Evolutionary conservation across 2,329 filamentous ascomycete species (phyloP), one percentile per base, ranked within the genome.

Genomic region (Xylaria digitata): DNA sequence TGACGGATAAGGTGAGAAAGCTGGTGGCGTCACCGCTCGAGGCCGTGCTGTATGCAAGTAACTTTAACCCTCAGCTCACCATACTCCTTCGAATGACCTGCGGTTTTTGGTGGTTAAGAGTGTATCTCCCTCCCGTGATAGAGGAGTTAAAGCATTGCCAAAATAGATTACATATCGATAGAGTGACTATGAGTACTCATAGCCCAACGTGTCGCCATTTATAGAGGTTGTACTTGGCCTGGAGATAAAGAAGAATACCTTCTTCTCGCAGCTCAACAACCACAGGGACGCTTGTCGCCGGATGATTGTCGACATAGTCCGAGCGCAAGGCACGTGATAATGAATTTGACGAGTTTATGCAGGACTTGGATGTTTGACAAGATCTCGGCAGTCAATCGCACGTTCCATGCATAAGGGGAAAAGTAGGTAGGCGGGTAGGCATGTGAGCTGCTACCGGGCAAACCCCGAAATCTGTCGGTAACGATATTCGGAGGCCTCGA

Each of bases 331-430:
- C 37, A 8, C 32, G 46, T 54, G 32, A n/a, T n/a, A 17, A 21
- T 21, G n/a, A 19, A 42, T n/a, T 13, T 9, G 17, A 15, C 43
- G 32, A 26, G 23, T 13, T 40, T 45, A 54, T 66, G 46, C 45
- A 66, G 40, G 58, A 53, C 40, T 42, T 37, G 1, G 21, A 45
- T 37, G 37, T 42, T 23, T 21, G 40, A 57, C 52, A 6, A 58
- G 11, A 45, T 19, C 57, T 46, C 58, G 57, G 63, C 52, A 52
- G 17, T 61, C 57, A 8, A 37, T 45, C 59, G 43, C 63, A 56
- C 23, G 8, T 34, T 55, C 13, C 4, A 49, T 50, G 52, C 57
- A 48, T 19, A n/a, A n/a, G 9, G 59, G 9, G 17, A 49, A 26
- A 32, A 34, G 49, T 32, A 30, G n/a, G 40, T 13, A 21, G 17